These are phyloP conservation scores for Nakazawaea holstii DNA, from an alignment of 805 yeast genomes.

Conservation along the genomic window DNA sequence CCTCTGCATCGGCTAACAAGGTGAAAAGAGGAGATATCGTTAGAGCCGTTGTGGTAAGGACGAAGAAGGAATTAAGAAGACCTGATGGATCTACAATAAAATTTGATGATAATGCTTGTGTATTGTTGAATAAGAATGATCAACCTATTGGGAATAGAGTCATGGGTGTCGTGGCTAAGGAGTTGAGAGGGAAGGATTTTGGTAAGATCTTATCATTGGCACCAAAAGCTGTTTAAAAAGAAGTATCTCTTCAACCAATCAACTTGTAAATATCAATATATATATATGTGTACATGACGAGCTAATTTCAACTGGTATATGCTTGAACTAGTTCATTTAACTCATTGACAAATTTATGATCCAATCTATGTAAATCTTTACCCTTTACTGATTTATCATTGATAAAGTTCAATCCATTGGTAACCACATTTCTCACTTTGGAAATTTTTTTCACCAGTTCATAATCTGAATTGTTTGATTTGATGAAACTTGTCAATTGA, in stretches of 20 bases:
- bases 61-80: slow-evolving; percentile 66
- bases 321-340: slow-evolving; percentile 1
- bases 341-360: neutral
- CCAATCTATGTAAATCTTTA: neutral
- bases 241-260: too few relatives aligned
- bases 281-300: neutral
- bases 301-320: neutral
- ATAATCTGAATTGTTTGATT: neutral
- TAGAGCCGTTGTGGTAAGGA: slow-evolving; percentile 92
- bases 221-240: slow-evolving; percentile 70
- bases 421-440: slow-evolving; percentile 2
- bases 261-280: neutral
- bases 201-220: slow-evolving; percentile 88
- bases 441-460: neutral
- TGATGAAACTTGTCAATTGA: slow-evolving; percentile 3
- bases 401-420: slow-evolving; percentile 1
- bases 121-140: slow-evolving; percentile 78
- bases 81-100: slow-evolving; percentile 81
- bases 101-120: slow-evolving; percentile 97
- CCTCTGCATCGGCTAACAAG: slow-evolving; percentile 73
- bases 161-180: slow-evolving; percentile 85
- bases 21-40: slow-evolving; percentile 94
- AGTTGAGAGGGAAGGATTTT: slow-evolving; percentile 75
- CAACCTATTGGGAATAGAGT: slow-evolving; percentile 96
- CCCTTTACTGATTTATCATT: neutral